Percentiles rank a stretch among this genome's conserved stretches.
Evolutionary conservation across 75 land plant genomes (phyloP).

Genomic region (Chamaecyparis obtusa): DNA sequence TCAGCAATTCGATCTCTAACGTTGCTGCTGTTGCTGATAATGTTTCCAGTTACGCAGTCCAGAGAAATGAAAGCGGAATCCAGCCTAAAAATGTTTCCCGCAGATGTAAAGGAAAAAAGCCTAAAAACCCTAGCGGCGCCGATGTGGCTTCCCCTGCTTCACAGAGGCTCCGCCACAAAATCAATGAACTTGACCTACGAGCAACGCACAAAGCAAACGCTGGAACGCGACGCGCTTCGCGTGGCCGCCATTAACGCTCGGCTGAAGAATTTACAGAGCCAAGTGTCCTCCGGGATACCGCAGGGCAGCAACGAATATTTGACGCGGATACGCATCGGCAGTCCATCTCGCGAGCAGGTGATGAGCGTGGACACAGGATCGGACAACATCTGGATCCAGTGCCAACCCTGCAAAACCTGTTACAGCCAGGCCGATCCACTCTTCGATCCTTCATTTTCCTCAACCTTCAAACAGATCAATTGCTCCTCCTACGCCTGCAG

Average conservation of each 20-base stretch:
- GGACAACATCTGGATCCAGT: background rate
- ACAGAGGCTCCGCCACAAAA: background rate
- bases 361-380: background rate
- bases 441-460: too few species aligned
- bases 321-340: background rate
- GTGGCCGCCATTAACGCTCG: background rate
- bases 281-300: background rate
- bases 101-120: too few species aligned
- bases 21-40: background rate
- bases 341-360: background rate
- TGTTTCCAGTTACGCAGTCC: background rate
- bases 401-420: too few species aligned
- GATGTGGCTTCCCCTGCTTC: background rate
- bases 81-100: background rate
- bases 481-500: too few species aligned
- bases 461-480: too few species aligned
- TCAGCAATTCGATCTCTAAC: background rate
- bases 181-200: background rate
- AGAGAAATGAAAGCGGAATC: background rate
- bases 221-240: background rate
- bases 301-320: background rate
- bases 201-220: background rate
- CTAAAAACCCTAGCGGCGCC: background rate
- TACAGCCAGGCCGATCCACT: too few species aligned
- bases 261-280: background rate